phyloP scores from a whole-genome alignment of 495 filamentous ascomycete species.

The Xylaria nigripes region DNA sequence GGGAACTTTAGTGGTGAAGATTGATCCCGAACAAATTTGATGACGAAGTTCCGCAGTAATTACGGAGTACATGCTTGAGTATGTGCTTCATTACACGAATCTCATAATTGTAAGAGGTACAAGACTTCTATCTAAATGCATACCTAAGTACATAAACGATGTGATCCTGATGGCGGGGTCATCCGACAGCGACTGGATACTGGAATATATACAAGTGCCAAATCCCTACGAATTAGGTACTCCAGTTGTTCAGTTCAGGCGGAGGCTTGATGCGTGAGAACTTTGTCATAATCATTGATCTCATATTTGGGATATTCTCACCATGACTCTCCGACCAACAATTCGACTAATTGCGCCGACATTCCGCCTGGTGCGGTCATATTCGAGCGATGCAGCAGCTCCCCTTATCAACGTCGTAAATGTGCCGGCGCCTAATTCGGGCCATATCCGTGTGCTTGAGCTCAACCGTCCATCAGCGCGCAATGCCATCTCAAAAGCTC shows the following conservation, averaged over 20 bases:
- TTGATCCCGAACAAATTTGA: too few species aligned
- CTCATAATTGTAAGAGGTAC: too few species aligned
- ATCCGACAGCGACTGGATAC: too few species aligned
- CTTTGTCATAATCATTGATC: neutral
- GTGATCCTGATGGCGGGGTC: too few species aligned
- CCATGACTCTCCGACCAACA: conserved; percentile 18
- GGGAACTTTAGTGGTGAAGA: neutral
- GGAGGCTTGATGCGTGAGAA: neutral
- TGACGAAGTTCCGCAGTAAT: too few species aligned
- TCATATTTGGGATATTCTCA: neutral
- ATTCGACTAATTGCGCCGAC: conserved; percentile 11
- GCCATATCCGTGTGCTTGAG: conserved; percentile 78
- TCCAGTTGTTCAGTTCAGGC: neutral
- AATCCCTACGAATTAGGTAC: too few species aligned
- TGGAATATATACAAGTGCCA: too few species aligned
- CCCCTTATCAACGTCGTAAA: conserved; percentile 61
- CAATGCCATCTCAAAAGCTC: conserved; percentile 77
- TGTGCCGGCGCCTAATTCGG: conserved; percentile 69
- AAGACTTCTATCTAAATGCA: too few species aligned
- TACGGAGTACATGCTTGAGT: too few species aligned
- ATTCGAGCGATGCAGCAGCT: conserved; percentile 26
- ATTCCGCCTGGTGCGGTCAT: conserved; percentile 20
- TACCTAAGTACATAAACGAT: too few species aligned
- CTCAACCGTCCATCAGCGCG: conserved; percentile 76
- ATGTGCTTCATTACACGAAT: too few species aligned